Evolutionary conservation across 805 yeast species (phyloP), one percentile per base, ranked within the genome.

Genomic region (Candida pseudoglaebosa): DNA sequence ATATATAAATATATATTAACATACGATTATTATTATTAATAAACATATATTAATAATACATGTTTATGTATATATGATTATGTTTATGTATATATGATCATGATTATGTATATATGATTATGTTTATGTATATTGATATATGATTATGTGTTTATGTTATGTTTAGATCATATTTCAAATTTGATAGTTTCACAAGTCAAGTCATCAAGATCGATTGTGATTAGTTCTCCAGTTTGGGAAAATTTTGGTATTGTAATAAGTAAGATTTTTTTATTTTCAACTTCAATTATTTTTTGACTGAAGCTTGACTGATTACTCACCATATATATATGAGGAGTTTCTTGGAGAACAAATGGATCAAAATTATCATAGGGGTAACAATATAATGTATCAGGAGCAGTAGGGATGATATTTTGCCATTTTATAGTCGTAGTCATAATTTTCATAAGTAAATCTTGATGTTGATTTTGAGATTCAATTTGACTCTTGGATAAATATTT

Each of bases 301-400:
- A 71, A 88, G 22, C 58, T 54, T 0, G 82, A 77, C 57, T 88
- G 96, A 54, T 90, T 91, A 0, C 96, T 98, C 3, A 78, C 87
- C 49, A 87, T 78, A 53, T 84, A 88, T 2, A 90, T 82, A 55
- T 88, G 90, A 1, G 98, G 98, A 13, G 85, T 77, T 51, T 85
- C 86, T 7, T 36, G 44, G n/a, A 93, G 64, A 2, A 80, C 67
- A 57, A 91, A 88, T 3, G 98, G 98, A 58, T 93, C 98, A 2
- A 55, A 51, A 18, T 78, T 77, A 8, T 74, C 73, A 52, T 72
- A 90, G 1, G 99, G 97, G 50, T 87, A 89, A 47, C 95, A 81
- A 73, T 90, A 84, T 31, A 93, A 62, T 0, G 99, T 93, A 53
- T 93, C 98, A 0, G 99, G 99, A 1, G 96, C 95, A 0, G 97